Evolutionary conservation across 108 stramenopile species (phyloP).

Genomic region (Discostella pseudostelligera): DNA sequence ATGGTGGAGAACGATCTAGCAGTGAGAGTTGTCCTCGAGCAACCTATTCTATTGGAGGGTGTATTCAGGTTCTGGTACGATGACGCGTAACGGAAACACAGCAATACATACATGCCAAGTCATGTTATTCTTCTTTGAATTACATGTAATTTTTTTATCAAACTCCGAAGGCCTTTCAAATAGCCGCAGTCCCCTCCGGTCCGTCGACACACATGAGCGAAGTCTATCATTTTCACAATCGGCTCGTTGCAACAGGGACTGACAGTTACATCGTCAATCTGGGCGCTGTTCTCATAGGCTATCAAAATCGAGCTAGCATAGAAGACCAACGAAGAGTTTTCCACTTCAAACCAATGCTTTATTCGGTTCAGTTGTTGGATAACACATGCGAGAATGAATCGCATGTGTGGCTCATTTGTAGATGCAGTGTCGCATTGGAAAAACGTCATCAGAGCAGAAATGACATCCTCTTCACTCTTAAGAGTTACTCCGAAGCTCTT

Average conservation of each 20-base stretch:
- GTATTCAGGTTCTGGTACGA: conserved; percentile 10
- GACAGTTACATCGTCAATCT: neutral
- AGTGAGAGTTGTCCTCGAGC: neutral
- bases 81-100: neutral
- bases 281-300: conserved; percentile 65
- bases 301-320: conserved; percentile 79
- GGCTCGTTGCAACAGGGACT: conserved; percentile 26
- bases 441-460: conserved; percentile 56
- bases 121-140: conserved; percentile 8
- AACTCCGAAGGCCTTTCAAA: conserved; percentile 55
- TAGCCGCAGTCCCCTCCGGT: conserved; percentile 55
- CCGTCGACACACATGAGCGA: conserved; percentile 69
- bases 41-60: neutral
- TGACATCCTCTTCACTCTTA: conserved; percentile 40
- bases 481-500: conserved; percentile 71
- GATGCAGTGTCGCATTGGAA: conserved; percentile 35
- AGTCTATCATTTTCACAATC: conserved; percentile 78
- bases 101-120: neutral
- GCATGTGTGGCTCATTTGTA: neutral
- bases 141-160: conserved; percentile 51
- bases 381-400: conserved; percentile 20
- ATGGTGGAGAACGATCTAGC: conserved; percentile 21
- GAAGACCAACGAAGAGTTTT: conserved; percentile 61
- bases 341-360: conserved; percentile 54
- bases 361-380: conserved; percentile 47